Evolutionary conservation across 2,329 filamentous ascomycete species (phyloP).

Genomic region (Paecilomyces formosus): DNA sequence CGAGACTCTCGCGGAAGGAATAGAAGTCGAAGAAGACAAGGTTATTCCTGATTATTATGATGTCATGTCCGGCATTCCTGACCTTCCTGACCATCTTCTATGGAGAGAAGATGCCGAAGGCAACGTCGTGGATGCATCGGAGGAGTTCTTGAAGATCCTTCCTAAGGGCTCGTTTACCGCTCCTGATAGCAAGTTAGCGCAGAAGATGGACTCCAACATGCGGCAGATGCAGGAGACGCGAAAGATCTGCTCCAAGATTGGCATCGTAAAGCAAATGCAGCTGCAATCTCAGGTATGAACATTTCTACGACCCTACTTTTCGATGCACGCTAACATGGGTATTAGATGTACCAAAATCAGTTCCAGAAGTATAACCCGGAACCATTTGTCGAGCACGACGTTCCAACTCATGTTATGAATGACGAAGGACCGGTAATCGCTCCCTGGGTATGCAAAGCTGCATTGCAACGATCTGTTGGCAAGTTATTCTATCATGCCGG

Average conservation of each 20-base stretch:
- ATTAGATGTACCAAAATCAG: slow-evolving; percentile 89
- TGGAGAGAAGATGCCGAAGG: slow-evolving; percentile 90
- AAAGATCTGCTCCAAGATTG: slow-evolving; percentile 92
- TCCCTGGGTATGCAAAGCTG: slow-evolving; percentile 70
- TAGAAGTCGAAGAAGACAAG: slow-evolving; percentile 77
- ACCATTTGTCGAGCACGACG: slow-evolving; percentile 78
- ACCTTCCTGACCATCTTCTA: slow-evolving; percentile 66
- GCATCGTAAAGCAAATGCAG: slow-evolving; percentile 99
- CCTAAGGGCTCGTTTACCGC: slow-evolving; percentile 68
- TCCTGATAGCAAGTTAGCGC: slow-evolving; percentile 64
- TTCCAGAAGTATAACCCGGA: slow-evolving; percentile 94
- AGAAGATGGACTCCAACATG: slow-evolving; percentile 84
- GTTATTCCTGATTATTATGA: slow-evolving; percentile 95
- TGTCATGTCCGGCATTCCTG: slow-evolving; percentile 74
- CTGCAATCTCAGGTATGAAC: slow-evolving; percentile 77
- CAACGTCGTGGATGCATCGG: slow-evolving; percentile 77
- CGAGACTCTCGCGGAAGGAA: slow-evolving; percentile 88
- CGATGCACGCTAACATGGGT: slow-evolving; percentile 6
- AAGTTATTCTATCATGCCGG: slow-evolving; percentile 95
- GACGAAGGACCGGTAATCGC: slow-evolving; percentile 86
- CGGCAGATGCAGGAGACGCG: slow-evolving; percentile 93
- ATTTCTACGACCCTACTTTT: background rate
- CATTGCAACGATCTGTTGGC: slow-evolving; percentile 81
- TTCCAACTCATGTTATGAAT: slow-evolving; percentile 80
- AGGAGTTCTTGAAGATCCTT: slow-evolving; percentile 73